These are phyloP conservation scores for Tulasnella sp. DNA, from an alignment of 768 basidiomycete species.

Conservation along the genomic window DNA sequence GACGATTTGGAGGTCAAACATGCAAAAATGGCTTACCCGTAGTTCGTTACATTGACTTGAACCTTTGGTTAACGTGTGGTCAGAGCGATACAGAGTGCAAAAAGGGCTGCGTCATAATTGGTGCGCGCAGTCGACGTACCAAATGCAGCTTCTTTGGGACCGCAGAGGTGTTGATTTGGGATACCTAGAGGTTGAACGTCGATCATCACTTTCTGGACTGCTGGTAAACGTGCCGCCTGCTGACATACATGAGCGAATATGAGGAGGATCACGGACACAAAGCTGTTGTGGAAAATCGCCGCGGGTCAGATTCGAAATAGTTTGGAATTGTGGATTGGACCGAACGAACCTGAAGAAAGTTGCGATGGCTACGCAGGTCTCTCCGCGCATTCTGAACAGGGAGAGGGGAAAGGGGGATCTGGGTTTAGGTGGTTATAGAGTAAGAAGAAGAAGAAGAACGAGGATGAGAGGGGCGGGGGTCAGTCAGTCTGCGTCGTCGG, in stretches of 20 bases:
- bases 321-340: slow-evolving; percentile 19
- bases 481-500: not conserved
- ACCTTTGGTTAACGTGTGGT: slow-evolving; percentile 18
- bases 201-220: slow-evolving; percentile 2
- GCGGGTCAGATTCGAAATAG: not conserved
- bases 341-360: slow-evolving; percentile 28
- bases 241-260: slow-evolving; percentile 32
- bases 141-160: slow-evolving; percentile 30
- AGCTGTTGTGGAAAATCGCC: slow-evolving; percentile 25
- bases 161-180: slow-evolving; percentile 29
- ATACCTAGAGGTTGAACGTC: slow-evolving; percentile 25
- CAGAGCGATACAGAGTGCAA: not conserved
- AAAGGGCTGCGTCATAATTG: not conserved
- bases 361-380: slow-evolving; percentile 25
- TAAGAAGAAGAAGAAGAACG: not conserved
- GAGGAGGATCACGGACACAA: slow-evolving; percentile 29
- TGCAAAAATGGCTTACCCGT: slow-evolving; percentile 27
- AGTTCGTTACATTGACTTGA: slow-evolving; percentile 31
- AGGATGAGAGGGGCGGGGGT: not conserved
- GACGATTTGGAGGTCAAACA: not conserved
- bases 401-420: not conserved
- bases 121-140: slow-evolving; percentile 20
- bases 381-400: slow-evolving; percentile 23
- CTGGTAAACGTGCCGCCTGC: not conserved
- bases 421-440: slow-evolving; percentile 1